Percentiles rank a stretch among this genome's conserved stretches.
Evolutionary conservation across 352 stramenopile genomes (phyloP).

Genomic region (Globisporangium uncinulatum): DNA sequence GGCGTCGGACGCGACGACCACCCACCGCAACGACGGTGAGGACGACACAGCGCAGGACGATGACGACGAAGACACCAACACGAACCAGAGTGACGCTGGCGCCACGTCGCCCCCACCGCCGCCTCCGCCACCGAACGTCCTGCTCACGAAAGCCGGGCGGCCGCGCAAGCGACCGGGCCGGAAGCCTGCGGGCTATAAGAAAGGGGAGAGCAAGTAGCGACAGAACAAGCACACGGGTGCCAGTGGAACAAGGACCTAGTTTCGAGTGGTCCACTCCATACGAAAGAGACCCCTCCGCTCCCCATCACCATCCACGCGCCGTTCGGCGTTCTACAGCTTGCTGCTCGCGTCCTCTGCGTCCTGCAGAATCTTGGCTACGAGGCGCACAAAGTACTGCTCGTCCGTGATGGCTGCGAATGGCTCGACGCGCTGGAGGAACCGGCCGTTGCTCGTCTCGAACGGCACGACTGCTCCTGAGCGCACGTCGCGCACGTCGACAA

Average conservation of each 20-base stretch:
- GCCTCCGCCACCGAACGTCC: slow-evolving; percentile 8
- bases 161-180: slow-evolving; percentile 50
- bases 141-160: slow-evolving; percentile 35
- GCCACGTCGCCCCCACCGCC: background rate
- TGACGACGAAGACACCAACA: slow-evolving; percentile 28
- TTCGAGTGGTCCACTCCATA: no score
- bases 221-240: no score
- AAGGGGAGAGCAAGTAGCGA: slow-evolving; percentile 7
- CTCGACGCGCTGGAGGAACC: slow-evolving; percentile 70
- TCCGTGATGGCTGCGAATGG: slow-evolving; percentile 78
- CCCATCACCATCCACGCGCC: no score
- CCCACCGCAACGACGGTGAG: slow-evolving; percentile 12
- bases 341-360: slow-evolving; percentile 2
- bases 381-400: slow-evolving; percentile 60
- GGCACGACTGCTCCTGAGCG: slow-evolving; percentile 36
- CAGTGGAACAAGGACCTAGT: no score
- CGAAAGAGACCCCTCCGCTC: no score
- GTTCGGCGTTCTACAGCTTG: background rate
- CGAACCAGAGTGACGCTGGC: slow-evolving; percentile 15
- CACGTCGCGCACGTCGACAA: slow-evolving; percentile 71
- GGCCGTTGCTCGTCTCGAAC: slow-evolving; percentile 45
- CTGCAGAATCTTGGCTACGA: slow-evolving; percentile 32
- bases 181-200: slow-evolving; percentile 25
- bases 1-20: slow-evolving; percentile 3
- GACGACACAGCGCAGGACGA: slow-evolving; percentile 24